phyloP scores from a whole-genome alignment of 1,139 yeast species.

The Pichia sp. region DNA sequence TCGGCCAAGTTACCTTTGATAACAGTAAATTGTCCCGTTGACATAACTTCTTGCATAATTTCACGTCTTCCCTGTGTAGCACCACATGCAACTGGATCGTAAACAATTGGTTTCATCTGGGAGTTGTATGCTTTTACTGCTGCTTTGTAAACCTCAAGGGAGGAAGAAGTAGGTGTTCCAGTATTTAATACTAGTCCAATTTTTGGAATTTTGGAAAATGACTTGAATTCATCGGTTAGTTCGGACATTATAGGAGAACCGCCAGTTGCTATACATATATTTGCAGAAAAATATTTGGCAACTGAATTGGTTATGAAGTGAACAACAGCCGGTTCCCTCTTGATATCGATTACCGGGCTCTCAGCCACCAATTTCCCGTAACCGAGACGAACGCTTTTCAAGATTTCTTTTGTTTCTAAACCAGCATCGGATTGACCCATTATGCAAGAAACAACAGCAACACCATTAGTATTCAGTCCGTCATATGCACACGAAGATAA shows the following conservation, averaged over 20 bases:
- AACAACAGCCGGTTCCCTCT: conserved; percentile 37
- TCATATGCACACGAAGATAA: conserved; percentile 46
- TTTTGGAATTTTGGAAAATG: conserved; percentile 53
- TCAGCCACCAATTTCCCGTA: neutral
- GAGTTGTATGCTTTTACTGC: conserved; percentile 62
- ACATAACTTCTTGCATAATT: conserved; percentile 47
- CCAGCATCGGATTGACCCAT: conserved; percentile 66
- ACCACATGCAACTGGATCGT: conserved; percentile 93
- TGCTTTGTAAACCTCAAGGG: conserved; percentile 41
- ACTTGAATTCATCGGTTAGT: conserved; percentile 59
- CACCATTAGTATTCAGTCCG: conserved; percentile 60
- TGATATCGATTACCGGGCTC: neutral
- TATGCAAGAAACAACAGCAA: conserved; percentile 82
- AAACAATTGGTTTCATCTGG: conserved; percentile 57
- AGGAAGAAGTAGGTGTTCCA: conserved; percentile 59
- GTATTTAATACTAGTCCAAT: conserved; percentile 65
- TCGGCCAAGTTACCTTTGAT: conserved; percentile 91
- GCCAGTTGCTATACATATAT: conserved; percentile 80
- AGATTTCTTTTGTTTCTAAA: conserved; percentile 11
- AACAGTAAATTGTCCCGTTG: conserved; percentile 59
- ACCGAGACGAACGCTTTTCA: conserved; percentile 14
- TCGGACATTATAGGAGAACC: conserved; percentile 93
- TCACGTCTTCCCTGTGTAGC: conserved; percentile 60
- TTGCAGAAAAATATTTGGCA: conserved; percentile 86
- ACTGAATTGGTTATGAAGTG: conserved; percentile 90